Evolutionary conservation across 2,329 filamentous ascomycete genomes (phyloP).

Genomic region (Fusarium goolgardi): DNA sequence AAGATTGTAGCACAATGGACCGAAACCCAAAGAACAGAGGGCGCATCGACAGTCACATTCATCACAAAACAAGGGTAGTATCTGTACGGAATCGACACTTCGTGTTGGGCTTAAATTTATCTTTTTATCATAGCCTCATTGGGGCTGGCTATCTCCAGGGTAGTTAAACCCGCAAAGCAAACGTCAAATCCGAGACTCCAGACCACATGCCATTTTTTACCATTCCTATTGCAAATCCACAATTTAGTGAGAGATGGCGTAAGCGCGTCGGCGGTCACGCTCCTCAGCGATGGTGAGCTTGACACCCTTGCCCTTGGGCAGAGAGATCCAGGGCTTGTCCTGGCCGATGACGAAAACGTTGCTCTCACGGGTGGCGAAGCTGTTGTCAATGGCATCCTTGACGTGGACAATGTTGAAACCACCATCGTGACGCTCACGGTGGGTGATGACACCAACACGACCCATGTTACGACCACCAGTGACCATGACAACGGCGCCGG

Average conservation of each 20-base stretch:
- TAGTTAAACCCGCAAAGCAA: slow-evolving; percentile 50
- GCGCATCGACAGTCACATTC: not conserved
- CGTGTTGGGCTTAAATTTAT: slow-evolving; percentile 51
- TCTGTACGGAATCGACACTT: slow-evolving; percentile 43
- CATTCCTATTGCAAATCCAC: slow-evolving; percentile 41
- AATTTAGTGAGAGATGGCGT: slow-evolving; percentile 63
- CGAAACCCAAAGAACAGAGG: not conserved
- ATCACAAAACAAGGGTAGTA: slow-evolving; percentile 9
- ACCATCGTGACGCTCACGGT: slow-evolving; percentile 99
- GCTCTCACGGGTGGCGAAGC: slow-evolving; percentile 98
- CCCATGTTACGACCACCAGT: slow-evolving; percentile 99
- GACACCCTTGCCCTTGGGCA: slow-evolving; percentile 99
- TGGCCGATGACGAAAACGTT: slow-evolving; percentile 99
- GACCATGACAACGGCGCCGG: slow-evolving; percentile 96
- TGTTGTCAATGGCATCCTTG: slow-evolving; percentile 99
- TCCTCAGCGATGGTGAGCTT: slow-evolving; percentile 99
- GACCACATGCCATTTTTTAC: slow-evolving; percentile 53
- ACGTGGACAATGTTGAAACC: slow-evolving; percentile 99
- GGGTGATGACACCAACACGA: slow-evolving; percentile 99
- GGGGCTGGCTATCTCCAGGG: slow-evolving; percentile 52
- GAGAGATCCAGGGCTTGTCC: slow-evolving; percentile 99
- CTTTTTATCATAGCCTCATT: slow-evolving; percentile 54
- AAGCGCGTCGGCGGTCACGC: slow-evolving; percentile 94
- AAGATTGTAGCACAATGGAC: not conserved
- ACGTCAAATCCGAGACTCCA: slow-evolving; percentile 57